Evolutionary conservation across 108 stramenopile genomes (phyloP).

Genomic region (Poteriospumella lacustris): DNA sequence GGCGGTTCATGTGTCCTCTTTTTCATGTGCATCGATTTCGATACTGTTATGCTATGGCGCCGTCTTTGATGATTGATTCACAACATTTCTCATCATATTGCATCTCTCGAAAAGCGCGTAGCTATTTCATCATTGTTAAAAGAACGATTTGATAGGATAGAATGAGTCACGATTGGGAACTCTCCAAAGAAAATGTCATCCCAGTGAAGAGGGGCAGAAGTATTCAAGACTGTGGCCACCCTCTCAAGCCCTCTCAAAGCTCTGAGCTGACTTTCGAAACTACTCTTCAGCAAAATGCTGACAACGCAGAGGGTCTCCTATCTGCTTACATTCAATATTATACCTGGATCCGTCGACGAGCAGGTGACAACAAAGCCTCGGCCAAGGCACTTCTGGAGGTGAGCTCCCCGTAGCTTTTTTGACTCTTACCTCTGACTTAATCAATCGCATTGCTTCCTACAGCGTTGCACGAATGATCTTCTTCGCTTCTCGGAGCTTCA

Average conservation of each 20-base stretch:
- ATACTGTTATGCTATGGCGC: too few relatives aligned
- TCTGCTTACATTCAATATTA: background rate
- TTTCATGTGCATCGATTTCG: too few relatives aligned
- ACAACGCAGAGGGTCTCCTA: background rate
- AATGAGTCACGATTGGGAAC: too few relatives aligned
- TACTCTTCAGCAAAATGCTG: background rate
- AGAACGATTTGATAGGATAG: too few relatives aligned
- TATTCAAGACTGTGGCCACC: background rate
- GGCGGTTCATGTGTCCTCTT: too few relatives aligned
- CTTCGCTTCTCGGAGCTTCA: background rate
- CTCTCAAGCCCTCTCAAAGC: background rate
- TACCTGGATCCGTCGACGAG: background rate
- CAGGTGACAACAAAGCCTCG: background rate
- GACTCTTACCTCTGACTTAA: background rate
- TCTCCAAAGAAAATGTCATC: background rate
- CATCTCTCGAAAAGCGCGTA: too few relatives aligned
- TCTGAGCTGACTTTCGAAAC: background rate
- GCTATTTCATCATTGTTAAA: too few relatives aligned
- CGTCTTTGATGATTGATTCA: too few relatives aligned
- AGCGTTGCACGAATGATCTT: constrained; percentile 14
- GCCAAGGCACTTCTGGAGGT: background rate
- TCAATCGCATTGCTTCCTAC: background rate
- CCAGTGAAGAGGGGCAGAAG: background rate
- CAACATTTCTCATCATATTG: too few relatives aligned
- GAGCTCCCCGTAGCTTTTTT: background rate